Conservation (phyloP, 306 rosid genomes). For the Sicyos baderoa region DNA sequence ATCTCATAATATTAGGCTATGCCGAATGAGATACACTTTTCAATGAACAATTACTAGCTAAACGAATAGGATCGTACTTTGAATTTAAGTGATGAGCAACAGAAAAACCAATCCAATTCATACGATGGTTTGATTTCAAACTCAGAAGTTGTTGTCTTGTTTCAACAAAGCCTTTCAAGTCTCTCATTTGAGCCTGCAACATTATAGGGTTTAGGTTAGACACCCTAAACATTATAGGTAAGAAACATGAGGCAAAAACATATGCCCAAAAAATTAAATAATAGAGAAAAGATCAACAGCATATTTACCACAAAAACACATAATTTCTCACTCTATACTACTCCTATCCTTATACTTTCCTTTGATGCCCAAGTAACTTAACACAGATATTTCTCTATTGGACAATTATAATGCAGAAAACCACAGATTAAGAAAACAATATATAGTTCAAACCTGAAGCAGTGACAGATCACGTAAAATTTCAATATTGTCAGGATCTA, state of each 20-base stretch:
- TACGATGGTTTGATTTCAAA: constrained; percentile 94
- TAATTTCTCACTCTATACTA: not conserved
- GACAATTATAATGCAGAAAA: constrained; percentile 17
- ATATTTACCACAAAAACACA: not conserved
- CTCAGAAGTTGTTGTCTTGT: constrained; percentile 87
- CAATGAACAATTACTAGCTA: constrained; percentile 14
- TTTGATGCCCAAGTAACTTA: not conserved
- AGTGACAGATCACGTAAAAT: constrained; percentile 86
- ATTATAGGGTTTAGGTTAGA: not conserved
- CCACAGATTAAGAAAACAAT: constrained; percentile 9
- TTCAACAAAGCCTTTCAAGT: constrained; percentile 92
- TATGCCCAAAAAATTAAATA: not conserved
- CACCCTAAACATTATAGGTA: not conserved
- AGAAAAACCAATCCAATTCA: constrained; percentile 98
- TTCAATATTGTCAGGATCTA: constrained; percentile 97
- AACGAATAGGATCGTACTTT: constrained; percentile 42
- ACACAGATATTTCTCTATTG: not conserved
- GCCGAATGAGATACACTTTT: not conserved
- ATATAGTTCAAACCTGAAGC: constrained; percentile 54
- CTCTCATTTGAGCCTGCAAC: constrained; percentile 95
- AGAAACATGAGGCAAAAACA: constrained; percentile 22
- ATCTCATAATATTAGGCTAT: not conserved
- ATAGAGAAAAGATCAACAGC: not conserved
- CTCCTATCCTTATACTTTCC: not conserved
- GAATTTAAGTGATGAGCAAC: constrained; percentile 89